phyloP scores from a whole-genome alignment of 2,329 filamentous ascomycete species.

The Calonectria honghensis region DNA sequence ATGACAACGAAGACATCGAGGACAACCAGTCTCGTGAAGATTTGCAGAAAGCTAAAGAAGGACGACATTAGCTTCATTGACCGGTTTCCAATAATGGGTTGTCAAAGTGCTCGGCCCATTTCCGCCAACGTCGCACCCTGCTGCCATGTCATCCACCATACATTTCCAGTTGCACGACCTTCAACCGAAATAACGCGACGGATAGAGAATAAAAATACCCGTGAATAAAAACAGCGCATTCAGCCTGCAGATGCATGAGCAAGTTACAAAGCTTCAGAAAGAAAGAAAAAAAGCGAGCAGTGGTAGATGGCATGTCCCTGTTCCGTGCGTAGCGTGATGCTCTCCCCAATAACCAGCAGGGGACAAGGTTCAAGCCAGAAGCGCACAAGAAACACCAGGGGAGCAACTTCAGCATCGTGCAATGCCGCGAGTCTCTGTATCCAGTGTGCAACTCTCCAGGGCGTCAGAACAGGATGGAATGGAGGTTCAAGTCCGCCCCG shows the following conservation, averaged over 20 bases:
- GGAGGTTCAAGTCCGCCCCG: background rate
- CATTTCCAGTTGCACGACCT: background rate
- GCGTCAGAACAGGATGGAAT: background rate
- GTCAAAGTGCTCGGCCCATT: background rate
- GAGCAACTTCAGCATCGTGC: background rate
- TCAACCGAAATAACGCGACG: background rate
- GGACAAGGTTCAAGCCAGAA: conserved; percentile 6
- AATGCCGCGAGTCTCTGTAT: conserved; percentile 1
- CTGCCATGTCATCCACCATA: background rate
- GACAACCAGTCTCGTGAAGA: background rate
- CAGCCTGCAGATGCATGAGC: background rate
- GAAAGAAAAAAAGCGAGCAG: background rate
- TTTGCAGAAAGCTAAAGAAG: background rate
- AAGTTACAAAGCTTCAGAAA: conserved; percentile 4
- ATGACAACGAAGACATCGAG: background rate
- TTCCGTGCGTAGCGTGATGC: background rate
- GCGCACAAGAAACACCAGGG: background rate
- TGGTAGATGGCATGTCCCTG: conserved; percentile 8
- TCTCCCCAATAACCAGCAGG: background rate
- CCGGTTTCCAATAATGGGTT: conserved; percentile 22
- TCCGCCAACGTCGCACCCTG: conserved; percentile 1
- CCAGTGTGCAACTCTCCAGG: background rate
- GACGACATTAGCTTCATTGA: conserved; percentile 8
- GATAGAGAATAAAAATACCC: background rate
- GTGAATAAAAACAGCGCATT: conserved; percentile 4